Evolutionary conservation across 768 basidiomycete species (phyloP).

Genomic region (Lactarius deliciosus): DNA sequence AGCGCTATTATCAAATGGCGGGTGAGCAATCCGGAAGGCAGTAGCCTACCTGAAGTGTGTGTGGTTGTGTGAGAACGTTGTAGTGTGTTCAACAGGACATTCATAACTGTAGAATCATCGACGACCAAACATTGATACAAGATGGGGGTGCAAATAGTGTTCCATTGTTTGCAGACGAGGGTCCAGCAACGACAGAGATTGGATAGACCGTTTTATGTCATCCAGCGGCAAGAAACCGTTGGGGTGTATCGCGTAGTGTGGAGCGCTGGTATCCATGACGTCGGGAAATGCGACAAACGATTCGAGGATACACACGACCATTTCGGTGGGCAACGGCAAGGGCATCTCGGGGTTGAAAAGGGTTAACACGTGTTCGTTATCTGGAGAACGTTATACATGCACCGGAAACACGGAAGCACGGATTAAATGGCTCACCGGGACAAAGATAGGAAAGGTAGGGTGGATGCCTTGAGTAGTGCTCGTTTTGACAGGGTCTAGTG

Average conservation of each 20-base stretch:
- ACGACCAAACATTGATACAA: constrained; percentile 21
- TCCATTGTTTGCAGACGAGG: constrained; percentile 25
- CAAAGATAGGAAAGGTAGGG: neutral
- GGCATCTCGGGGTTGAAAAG: constrained; percentile 3
- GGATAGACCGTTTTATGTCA: constrained; percentile 12
- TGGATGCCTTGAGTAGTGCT: neutral
- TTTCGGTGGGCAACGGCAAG: constrained; percentile 18
- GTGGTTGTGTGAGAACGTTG: constrained; percentile 1
- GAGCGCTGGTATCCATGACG: neutral
- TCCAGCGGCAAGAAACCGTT: constrained; percentile 3
- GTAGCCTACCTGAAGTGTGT: neutral
- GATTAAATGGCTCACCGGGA: neutral
- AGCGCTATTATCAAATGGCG: constrained; percentile 23
- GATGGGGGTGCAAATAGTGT: constrained; percentile 14
- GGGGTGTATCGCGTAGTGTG: neutral
- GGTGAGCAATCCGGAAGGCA: constrained; percentile 14
- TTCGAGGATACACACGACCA: constrained; percentile 12
- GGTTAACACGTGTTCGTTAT: constrained; percentile 15
- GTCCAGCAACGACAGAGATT: neutral
- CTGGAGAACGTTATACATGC: neutral
- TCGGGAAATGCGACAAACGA: constrained; percentile 10
- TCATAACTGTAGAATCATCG: neutral
- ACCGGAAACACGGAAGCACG: neutral
- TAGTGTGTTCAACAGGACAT: constrained; percentile 10
- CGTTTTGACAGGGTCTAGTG: too few species aligned